Percentiles rank a stretch among this genome's conserved stretches.
phyloP scores from a whole-genome alignment of 305 asterid species.

The Ilex paraguariensis region DNA sequence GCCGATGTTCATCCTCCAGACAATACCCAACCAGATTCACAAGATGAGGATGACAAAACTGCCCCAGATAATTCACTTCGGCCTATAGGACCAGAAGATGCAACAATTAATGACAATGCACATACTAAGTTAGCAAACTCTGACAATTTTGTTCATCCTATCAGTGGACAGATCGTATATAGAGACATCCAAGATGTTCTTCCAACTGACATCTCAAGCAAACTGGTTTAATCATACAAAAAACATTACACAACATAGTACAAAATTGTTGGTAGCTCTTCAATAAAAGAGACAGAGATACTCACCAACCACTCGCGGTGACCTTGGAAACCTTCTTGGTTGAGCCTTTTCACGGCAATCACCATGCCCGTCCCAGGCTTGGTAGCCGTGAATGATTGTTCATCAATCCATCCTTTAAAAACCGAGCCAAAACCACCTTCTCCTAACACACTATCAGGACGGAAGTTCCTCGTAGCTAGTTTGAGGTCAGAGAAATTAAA shows the following conservation, averaged over 20 bases:
- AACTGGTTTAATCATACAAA: slow-evolving; percentile 6
- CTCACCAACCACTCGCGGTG: slow-evolving; percentile 93
- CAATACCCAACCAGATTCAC: slow-evolving; percentile 79
- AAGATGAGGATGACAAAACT: slow-evolving; percentile 76
- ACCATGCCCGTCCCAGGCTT: slow-evolving; percentile 77
- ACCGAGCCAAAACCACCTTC: slow-evolving; percentile 96
- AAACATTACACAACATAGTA: not conserved
- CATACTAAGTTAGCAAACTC: too few relatives aligned
- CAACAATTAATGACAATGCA: not conserved
- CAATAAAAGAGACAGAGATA: slow-evolving; percentile 1
- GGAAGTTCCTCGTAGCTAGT: slow-evolving; percentile 74
- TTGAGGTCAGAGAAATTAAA: slow-evolving; percentile 60
- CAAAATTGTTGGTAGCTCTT: not conserved
- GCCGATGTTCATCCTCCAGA: slow-evolving; percentile 82
- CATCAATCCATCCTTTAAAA: slow-evolving; percentile 92
- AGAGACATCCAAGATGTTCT: too few relatives aligned
- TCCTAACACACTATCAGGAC: slow-evolving; percentile 79
- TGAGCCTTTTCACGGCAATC: slow-evolving; percentile 75
- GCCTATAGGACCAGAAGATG: slow-evolving; percentile 40
- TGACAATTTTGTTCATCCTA: too few relatives aligned
- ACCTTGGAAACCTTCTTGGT: slow-evolving; percentile 74
- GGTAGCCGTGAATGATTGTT: slow-evolving; percentile 51
- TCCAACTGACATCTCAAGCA: not conserved
- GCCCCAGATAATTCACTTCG: slow-evolving; percentile 88
- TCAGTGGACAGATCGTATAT: too few relatives aligned